A percentile compares a stretch with the other conserved stretches of the same genome.
phyloP scores from a whole-genome alignment of 345 rosid species.

The Sisymbrium altissimum region DNA sequence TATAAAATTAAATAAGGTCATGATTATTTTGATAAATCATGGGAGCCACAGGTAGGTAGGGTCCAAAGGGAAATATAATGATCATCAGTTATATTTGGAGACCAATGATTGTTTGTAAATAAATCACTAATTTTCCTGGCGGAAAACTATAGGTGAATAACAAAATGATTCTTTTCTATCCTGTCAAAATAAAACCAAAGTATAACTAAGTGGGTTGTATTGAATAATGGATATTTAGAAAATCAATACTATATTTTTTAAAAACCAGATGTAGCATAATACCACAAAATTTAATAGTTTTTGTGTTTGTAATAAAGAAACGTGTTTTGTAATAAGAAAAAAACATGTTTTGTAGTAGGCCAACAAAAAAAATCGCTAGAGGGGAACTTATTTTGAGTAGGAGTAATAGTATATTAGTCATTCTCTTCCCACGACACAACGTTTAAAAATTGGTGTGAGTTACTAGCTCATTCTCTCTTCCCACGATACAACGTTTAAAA shows the following conservation, averaged over 20 bases:
- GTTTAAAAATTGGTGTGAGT: neutral
- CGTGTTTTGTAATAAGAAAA: neutral
- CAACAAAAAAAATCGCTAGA: neutral
- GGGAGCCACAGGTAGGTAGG: slow-evolving; percentile 23
- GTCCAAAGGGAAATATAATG: slow-evolving; percentile 24
- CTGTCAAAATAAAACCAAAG: neutral
- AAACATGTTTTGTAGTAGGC: neutral
- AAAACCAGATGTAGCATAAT: neutral
- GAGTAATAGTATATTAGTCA: neutral
- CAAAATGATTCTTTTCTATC: neutral
- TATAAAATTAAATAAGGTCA: neutral
- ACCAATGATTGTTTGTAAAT: slow-evolving; percentile 23
- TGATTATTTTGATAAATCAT: neutral
- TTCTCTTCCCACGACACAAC: neutral
- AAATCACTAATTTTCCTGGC: neutral
- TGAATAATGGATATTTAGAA: neutral
- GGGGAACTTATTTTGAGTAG: neutral
- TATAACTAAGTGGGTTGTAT: neutral
- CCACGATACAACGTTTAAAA: slow-evolving; percentile 5
- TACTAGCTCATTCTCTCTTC: neutral
- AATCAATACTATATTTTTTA: neutral
- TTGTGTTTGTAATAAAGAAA: neutral
- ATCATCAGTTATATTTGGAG: slow-evolving; percentile 14
- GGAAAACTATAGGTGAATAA: neutral
- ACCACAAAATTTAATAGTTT: neutral